phyloP scores from a whole-genome alignment of 352 stramenopile genomes.

The Phytophthora pisi region DNA sequence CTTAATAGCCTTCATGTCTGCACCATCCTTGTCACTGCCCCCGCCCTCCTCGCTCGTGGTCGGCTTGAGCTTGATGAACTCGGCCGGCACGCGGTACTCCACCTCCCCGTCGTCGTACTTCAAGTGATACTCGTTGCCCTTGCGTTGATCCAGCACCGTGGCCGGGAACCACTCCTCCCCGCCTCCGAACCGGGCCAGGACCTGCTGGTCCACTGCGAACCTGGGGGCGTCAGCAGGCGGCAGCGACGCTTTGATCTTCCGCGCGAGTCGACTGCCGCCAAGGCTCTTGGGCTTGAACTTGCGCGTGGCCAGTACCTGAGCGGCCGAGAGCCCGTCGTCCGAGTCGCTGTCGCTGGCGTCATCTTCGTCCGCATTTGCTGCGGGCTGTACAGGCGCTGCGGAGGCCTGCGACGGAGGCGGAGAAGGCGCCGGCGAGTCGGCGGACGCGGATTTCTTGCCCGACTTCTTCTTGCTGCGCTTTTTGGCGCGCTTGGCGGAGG shows the following conservation, averaged over 20 bases:
- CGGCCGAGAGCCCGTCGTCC: slow-evolving; percentile 63
- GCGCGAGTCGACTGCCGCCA: slow-evolving; percentile 30
- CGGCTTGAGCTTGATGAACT: slow-evolving; percentile 45
- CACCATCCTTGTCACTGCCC: slow-evolving; percentile 3
- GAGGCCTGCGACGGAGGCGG: not conserved
- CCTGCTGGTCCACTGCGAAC: slow-evolving; percentile 50
- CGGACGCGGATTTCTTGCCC: slow-evolving; percentile 37
- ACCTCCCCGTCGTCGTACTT: slow-evolving; percentile 81
- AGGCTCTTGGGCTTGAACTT: slow-evolving; percentile 71
- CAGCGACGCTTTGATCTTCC: slow-evolving; percentile 31
- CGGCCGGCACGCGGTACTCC: slow-evolving; percentile 70
- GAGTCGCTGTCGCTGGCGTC: slow-evolving; percentile 52
- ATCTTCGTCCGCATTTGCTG: slow-evolving; percentile 15
- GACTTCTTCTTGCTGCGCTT: slow-evolving; percentile 58
- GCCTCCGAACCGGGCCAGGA: slow-evolving; percentile 67
- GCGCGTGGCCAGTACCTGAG: slow-evolving; percentile 63
- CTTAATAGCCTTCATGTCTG: slow-evolving; percentile 6
- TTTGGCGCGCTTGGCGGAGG: slow-evolving; percentile 28
- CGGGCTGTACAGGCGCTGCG: slow-evolving; percentile 4
- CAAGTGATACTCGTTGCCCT: slow-evolving; percentile 73
- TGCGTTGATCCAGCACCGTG: slow-evolving; percentile 70
- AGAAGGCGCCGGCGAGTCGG: slow-evolving; percentile 12
- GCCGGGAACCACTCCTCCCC: slow-evolving; percentile 69
- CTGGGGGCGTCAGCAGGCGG: slow-evolving; percentile 25
- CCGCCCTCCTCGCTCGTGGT: slow-evolving; percentile 20